Evolutionary conservation across 2,329 filamentous ascomycete species (phyloP).

Genomic region (Penicillium sp.): DNA sequence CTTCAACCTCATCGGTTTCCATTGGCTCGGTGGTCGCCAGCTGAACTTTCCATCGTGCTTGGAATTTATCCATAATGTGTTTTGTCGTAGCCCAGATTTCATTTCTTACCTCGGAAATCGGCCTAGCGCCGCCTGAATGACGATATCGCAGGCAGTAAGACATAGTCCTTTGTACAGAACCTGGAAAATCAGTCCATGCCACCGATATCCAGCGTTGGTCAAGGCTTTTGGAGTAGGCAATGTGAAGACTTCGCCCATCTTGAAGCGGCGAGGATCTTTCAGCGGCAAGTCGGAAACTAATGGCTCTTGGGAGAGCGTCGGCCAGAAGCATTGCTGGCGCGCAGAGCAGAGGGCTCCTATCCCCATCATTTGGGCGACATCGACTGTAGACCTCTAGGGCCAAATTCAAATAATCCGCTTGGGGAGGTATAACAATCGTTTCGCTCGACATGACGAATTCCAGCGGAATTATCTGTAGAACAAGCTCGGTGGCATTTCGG

Average conservation of each 20-base stretch:
- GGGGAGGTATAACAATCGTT: slow-evolving; percentile 51
- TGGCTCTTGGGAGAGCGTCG: slow-evolving; percentile 50
- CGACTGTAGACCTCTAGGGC: slow-evolving; percentile 59
- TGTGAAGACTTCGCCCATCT: slow-evolving; percentile 57
- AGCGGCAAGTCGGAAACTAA: slow-evolving; percentile 55
- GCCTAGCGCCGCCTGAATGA: slow-evolving; percentile 29
- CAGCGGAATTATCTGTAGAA: slow-evolving; percentile 58
- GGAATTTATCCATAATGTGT: slow-evolving; percentile 53
- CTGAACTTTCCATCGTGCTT: slow-evolving; percentile 56
- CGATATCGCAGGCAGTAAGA: slow-evolving; percentile 54
- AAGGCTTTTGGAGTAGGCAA: slow-evolving; percentile 56
- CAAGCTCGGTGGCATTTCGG: slow-evolving; percentile 47
- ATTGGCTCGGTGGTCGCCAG: slow-evolving; percentile 53
- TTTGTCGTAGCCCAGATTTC: slow-evolving; percentile 59
- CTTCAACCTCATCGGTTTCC: slow-evolving; percentile 52
- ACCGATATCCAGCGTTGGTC: slow-evolving; percentile 59
- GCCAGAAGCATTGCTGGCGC: slow-evolving; percentile 56
- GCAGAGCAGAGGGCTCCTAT: slow-evolving; percentile 42
- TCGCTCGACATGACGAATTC: slow-evolving; percentile 54
- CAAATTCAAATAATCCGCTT: slow-evolving; percentile 49
- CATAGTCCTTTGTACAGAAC: slow-evolving; percentile 52
- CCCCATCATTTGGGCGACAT: slow-evolving; percentile 48
- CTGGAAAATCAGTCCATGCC: slow-evolving; percentile 59
- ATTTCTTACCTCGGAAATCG: slow-evolving; percentile 51
- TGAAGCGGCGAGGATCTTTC: slow-evolving; percentile 56